Evolutionary conservation across 140 eudicot species (phyloP).

Genomic region (Oenanthe javanica): DNA sequence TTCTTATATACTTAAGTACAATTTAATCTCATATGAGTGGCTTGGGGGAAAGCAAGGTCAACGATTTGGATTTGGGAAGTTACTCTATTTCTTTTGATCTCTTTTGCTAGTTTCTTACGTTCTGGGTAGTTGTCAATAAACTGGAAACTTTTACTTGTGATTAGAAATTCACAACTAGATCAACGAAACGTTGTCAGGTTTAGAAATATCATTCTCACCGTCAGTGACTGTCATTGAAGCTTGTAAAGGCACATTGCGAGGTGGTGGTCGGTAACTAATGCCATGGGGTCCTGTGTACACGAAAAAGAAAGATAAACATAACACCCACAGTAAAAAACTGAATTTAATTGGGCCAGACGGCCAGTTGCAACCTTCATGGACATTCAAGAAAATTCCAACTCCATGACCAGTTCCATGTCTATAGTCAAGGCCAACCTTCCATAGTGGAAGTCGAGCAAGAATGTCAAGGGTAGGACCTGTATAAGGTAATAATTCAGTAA

Average conservation of each 20-base stretch:
- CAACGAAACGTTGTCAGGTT: not conserved
- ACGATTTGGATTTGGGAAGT: not conserved
- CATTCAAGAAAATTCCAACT: constrained; percentile 82
- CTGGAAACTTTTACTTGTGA: not conserved
- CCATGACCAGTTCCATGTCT: constrained; percentile 99
- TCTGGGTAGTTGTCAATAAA: not conserved
- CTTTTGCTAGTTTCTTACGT: not conserved
- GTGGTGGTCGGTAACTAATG: constrained; percentile 78
- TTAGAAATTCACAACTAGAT: not conserved
- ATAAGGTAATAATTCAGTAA: not conserved
- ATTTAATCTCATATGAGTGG: not conserved
- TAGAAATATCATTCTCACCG: not conserved
- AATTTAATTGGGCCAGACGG: not conserved
- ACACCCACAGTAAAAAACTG: not conserved
- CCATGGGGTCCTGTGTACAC: constrained; percentile 75
- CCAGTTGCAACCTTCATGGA: constrained; percentile 65
- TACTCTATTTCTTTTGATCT: not conserved
- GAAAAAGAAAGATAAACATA: constrained; percentile 1
- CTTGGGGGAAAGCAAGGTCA: not conserved
- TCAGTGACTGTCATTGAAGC: constrained; percentile 73
- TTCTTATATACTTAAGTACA: not conserved
- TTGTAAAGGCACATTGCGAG: constrained; percentile 73
- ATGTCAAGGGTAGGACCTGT: constrained; percentile 81
- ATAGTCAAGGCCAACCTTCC: constrained; percentile 96
- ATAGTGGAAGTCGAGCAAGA: constrained; percentile 95